A percentile compares a stretch with the other conserved stretches of the same genome.
Evolutionary conservation across 495 filamentous ascomycete genomes (phyloP).

Genomic region (Corynascus novoguineensis): DNA sequence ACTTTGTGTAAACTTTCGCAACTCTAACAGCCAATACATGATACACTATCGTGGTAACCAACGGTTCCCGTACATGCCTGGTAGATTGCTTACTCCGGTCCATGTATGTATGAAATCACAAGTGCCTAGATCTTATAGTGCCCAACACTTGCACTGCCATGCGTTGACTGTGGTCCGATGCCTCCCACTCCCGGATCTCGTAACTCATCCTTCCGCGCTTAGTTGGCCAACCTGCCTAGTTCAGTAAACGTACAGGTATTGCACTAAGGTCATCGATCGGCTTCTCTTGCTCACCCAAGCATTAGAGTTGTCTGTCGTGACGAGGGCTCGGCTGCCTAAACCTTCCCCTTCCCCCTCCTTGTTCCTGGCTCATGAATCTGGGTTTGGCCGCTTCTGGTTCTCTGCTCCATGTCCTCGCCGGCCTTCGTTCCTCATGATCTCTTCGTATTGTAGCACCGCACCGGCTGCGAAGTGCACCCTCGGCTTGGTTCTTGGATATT

Average conservation of each 20-base stretch:
- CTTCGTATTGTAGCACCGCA: neutral
- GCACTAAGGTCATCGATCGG: neutral
- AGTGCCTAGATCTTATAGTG: neutral
- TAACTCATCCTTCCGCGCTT: neutral
- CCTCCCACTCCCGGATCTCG: neutral
- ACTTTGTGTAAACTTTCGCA: neutral
- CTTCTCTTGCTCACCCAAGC: no score
- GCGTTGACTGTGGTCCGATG: neutral
- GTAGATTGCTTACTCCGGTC: no score
- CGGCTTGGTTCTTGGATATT: neutral
- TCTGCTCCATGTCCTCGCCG: neutral
- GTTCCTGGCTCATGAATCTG: neutral
- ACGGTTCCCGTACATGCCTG: neutral
- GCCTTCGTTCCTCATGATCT: neutral
- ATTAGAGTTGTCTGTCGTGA: no score
- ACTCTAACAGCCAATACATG: slow-evolving; percentile 1
- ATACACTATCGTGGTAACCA: slow-evolving; percentile 6
- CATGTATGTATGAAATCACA: no score
- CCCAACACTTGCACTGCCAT: neutral
- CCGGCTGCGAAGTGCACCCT: neutral
- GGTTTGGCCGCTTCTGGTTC: neutral
- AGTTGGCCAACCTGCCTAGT: no score
- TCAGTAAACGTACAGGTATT: slow-evolving; percentile 1
- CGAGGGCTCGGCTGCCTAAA: no score
- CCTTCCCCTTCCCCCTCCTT: neutral